phyloP scores from a whole-genome alignment of 2,329 filamentous ascomycete species.

The Monilinia aucupariae region DNA sequence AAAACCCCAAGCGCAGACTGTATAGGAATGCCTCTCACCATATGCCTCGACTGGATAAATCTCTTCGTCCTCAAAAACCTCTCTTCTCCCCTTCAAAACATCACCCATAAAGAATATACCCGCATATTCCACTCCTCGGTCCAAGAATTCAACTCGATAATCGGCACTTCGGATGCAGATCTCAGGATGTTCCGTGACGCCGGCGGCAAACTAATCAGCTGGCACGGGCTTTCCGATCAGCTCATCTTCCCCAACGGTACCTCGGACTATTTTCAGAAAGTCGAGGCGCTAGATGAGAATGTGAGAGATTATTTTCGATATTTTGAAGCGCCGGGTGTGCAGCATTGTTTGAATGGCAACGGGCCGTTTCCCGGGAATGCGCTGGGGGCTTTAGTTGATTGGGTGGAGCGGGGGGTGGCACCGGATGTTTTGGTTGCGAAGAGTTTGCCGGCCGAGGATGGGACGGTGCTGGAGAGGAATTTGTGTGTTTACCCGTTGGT shows the following conservation, averaged over 20 bases:
- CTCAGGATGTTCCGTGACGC: slow-evolving; percentile 15
- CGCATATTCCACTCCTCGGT: slow-evolving; percentile 1
- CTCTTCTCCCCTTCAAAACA: slow-evolving; percentile 20
- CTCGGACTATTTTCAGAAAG: slow-evolving; percentile 30
- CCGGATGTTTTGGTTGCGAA: slow-evolving; percentile 23
- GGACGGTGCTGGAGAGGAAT: not conserved
- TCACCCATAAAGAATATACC: not conserved
- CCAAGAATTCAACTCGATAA: slow-evolving; percentile 17
- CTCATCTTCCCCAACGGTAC: slow-evolving; percentile 14
- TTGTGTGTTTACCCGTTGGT: slow-evolving; percentile 7
- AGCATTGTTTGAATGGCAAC: slow-evolving; percentile 33
- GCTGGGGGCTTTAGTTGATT: slow-evolving; percentile 29
- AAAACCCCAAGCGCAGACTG: not conserved
- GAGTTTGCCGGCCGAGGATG: not conserved
- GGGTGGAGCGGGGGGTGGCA: slow-evolving; percentile 35
- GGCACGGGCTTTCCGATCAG: slow-evolving; percentile 21
- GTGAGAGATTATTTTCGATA: slow-evolving; percentile 34
- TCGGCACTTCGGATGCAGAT: slow-evolving; percentile 22
- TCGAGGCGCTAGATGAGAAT: slow-evolving; percentile 16
- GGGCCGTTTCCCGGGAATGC: slow-evolving; percentile 26
- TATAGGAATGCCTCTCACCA: slow-evolving; percentile 29
- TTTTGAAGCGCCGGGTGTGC: slow-evolving; percentile 35
- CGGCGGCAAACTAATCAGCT: slow-evolving; percentile 23
- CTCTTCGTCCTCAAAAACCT: slow-evolving; percentile 35
- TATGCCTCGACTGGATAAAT: slow-evolving; percentile 36